These are phyloP conservation scores for Microcyclospora pomicola DNA, from an alignment of 2,329 filamentous ascomycete species.

Conservation along the genomic window DNA sequence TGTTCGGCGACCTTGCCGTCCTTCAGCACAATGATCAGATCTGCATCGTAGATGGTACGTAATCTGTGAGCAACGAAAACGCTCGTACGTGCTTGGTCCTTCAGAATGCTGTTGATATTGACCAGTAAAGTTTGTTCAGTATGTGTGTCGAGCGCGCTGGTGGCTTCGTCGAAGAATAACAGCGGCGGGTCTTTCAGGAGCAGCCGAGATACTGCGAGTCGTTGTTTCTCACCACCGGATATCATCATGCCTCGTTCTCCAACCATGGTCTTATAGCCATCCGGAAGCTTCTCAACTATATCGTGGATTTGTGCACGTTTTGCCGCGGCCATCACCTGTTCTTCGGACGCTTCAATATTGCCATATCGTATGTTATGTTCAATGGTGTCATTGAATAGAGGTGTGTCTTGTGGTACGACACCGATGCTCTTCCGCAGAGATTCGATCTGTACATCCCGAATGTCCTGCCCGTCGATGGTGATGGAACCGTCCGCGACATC, in stretches of 20 bases:
- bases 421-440: slow-evolving; percentile 77
- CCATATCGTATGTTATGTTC: slow-evolving; percentile 94
- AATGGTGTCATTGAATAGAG: slow-evolving; percentile 92
- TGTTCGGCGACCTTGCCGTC: slow-evolving; percentile 75
- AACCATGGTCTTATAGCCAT: slow-evolving; percentile 77
- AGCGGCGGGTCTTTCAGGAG: slow-evolving; percentile 81
- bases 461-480: slow-evolving; percentile 82
- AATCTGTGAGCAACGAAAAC: slow-evolving; percentile 90
- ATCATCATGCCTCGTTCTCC: slow-evolving; percentile 96
- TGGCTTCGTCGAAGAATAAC: slow-evolving; percentile 91
- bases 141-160: slow-evolving; percentile 80
- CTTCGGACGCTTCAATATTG: slow-evolving; percentile 58
- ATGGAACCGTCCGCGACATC: slow-evolving; percentile 77
- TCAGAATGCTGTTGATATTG: slow-evolving; percentile 85
- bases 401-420: slow-evolving; percentile 93
- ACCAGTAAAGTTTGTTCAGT: slow-evolving; percentile 81
- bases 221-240: slow-evolving; percentile 82
- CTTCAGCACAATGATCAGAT: slow-evolving; percentile 82
- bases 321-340: slow-evolving; percentile 63
- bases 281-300: slow-evolving; percentile 62
- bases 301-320: slow-evolving; percentile 74
- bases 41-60: slow-evolving; percentile 81
- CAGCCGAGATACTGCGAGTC: slow-evolving; percentile 68
- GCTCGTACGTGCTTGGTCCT: slow-evolving; percentile 77
- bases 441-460: slow-evolving; percentile 68